Evolutionary conservation across 306 rosid species (phyloP).

Genomic region (Aeschynomene evenia): DNA sequence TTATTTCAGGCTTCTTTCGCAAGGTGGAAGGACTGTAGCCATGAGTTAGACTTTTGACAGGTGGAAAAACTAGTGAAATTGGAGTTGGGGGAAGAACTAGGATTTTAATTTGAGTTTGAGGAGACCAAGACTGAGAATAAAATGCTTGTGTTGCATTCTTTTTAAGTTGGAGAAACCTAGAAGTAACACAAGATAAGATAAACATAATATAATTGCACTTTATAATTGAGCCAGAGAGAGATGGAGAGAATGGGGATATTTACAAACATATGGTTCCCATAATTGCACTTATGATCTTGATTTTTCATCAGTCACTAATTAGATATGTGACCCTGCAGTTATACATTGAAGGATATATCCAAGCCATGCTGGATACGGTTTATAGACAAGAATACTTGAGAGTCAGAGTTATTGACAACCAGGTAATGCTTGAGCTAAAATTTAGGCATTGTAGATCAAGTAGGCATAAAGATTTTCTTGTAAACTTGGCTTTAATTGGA

Average conservation of each 20-base stretch:
- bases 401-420: constrained; percentile 82
- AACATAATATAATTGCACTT: too few relatives aligned
- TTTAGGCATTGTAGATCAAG: constrained; percentile 17
- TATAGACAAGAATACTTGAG: constrained; percentile 90
- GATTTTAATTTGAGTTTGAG: too few relatives aligned
- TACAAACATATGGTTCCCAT: too few relatives aligned
- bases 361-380: constrained; percentile 93
- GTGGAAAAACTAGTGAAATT: background rate
- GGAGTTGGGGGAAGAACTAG: background rate
- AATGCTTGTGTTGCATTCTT: too few relatives aligned
- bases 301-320: constrained; percentile 19
- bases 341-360: constrained; percentile 95
- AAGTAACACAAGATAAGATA: too few relatives aligned
- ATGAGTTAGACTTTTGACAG: background rate
- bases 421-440: constrained; percentile 49
- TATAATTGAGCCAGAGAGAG: too few relatives aligned
- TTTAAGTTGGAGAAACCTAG: too few relatives aligned
- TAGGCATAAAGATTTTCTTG: constrained; percentile 10
- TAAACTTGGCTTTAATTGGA: constrained; percentile 2
- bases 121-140: too few relatives aligned
- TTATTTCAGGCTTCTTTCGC: background rate
- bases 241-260: too few relatives aligned
- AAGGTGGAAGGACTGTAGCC: background rate
- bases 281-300: background rate
- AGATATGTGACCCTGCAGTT: constrained; percentile 59